A percentile compares a stretch with the other conserved stretches of the same genome.
Conservation (phyloP, 352 stramenopile species). For the Phytophthora fragariae region DNA sequence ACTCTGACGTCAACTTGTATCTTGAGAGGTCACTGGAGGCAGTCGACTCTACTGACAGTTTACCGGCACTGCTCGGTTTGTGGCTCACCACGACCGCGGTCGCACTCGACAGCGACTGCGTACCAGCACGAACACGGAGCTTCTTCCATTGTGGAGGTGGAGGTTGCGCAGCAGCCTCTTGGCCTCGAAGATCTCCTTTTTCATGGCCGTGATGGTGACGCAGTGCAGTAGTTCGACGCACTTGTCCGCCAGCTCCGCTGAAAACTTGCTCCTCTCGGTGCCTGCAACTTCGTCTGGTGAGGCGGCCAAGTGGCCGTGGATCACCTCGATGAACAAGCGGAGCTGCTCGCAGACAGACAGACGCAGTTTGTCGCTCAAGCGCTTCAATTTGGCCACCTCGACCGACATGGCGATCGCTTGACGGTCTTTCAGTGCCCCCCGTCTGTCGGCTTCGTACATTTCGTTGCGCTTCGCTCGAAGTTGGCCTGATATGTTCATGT, state of each 20-base stretch:
- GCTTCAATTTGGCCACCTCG: slow-evolving; percentile 20
- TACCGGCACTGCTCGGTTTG: not conserved
- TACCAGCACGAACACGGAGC: slow-evolving; percentile 13
- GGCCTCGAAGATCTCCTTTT: slow-evolving; percentile 28
- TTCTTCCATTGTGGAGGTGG: slow-evolving; percentile 11
- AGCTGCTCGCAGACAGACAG: slow-evolving; percentile 25
- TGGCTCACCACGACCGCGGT: slow-evolving; percentile 17
- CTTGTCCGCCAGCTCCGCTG: slow-evolving; percentile 10
- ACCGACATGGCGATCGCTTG: slow-evolving; percentile 16
- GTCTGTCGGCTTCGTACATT: slow-evolving; percentile 20
- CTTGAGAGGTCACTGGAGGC: not conserved
- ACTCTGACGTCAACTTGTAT: slow-evolving; percentile 36
- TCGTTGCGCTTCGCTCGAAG: slow-evolving; percentile 20
- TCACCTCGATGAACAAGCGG: slow-evolving; percentile 19
- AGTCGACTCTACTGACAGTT: not conserved
- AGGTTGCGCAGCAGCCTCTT: slow-evolving; percentile 19
- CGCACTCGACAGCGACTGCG: slow-evolving; percentile 25
- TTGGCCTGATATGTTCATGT: slow-evolving; percentile 12
- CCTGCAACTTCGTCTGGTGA: not conserved
- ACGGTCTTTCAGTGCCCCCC: slow-evolving; percentile 14
- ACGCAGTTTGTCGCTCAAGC: slow-evolving; percentile 21
- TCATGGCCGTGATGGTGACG: slow-evolving; percentile 21
- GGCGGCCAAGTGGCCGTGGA: not conserved
- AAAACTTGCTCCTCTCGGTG: not conserved
- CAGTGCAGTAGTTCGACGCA: slow-evolving; percentile 24